Base-by-base conservation (phyloP, 108 stramenopile genomes). In the Aurantiochytrium sp. region DNA sequence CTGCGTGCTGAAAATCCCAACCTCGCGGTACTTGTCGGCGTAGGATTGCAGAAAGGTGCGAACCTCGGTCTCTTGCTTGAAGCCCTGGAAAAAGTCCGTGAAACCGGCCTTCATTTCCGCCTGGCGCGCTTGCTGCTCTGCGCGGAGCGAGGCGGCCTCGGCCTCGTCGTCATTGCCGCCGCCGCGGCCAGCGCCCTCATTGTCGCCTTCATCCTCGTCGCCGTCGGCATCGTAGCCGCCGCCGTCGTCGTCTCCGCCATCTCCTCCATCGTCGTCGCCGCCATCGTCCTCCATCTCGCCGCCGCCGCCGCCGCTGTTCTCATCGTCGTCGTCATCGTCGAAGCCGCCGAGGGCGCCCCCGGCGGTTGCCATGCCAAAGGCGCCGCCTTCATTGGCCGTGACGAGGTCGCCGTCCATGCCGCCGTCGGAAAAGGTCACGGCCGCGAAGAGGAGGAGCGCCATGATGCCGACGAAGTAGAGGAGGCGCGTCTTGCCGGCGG, bases 41-140 rank as follows among this genome's bases (percentile, higher is more conserved):
- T 81, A 81, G 21, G 73, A 48, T 41, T 41, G 45, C 1, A 81
- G 2, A 24, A 81, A 81, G 27, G 39, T 12, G 12, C 30, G 39
- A 15, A 81, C 45, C 17, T 81, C 73, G n/a, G 6, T 24, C 39
- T 81, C 73, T 6, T 48, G 27, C 45, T 42, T 81, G 73, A 27
- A 81, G 1, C 24, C 45, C 30, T 81, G 12, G 45, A 81, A 81
- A 30, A 81, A 81, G 39, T 48, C 30, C 30, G 73, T 42, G 24
- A 81, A 81, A 15, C 45, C 45, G 8, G 73, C 17, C 19, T 42
- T 37, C 73, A 81, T 81, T 8, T 81, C 73, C 10, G 73, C 15
- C 24, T 81, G 73, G 6, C 73, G 73, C 21, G 73, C 39, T 24
- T 81, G 73, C 73, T 81, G 73, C 24, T 81, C 73, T 42, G 73